These are phyloP conservation scores for Xylariaceae sp. DNA, from an alignment of 2,329 filamentous ascomycete species.

Conservation along the genomic window DNA sequence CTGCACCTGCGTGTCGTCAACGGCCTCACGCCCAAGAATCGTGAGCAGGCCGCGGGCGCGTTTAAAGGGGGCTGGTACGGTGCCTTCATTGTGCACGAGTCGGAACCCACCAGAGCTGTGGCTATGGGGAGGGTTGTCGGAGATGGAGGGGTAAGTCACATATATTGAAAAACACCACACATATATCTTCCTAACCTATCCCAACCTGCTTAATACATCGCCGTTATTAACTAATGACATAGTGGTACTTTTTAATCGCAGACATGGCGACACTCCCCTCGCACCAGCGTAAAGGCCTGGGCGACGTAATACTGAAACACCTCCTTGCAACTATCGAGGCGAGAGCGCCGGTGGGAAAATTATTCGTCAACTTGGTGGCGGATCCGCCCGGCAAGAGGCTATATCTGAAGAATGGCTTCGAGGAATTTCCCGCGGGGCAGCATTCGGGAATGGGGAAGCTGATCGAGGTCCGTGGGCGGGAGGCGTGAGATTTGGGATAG, in stretches of 20 bases:
- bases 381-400: slow-evolving; percentile 39
- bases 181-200: too few species aligned
- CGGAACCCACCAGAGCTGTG: slow-evolving; percentile 25
- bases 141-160: slow-evolving; percentile 38
- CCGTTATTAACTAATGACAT: too few species aligned
- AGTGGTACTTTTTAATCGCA: slow-evolving; percentile 44
- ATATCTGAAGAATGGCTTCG: slow-evolving; percentile 43
- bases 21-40: slow-evolving; percentile 25
- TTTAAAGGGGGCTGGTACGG: slow-evolving; percentile 38
- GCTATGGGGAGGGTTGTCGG: slow-evolving; percentile 48
- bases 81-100: slow-evolving; percentile 33
- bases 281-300: slow-evolving; percentile 44
- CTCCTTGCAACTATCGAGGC: slow-evolving; percentile 37
- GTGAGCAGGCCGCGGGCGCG: slow-evolving; percentile 33
- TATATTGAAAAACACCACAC: too few species aligned
- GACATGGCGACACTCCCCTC: slow-evolving; percentile 46
- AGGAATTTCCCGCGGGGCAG: slow-evolving; percentile 32
- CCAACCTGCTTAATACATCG: too few species aligned
- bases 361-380: slow-evolving; percentile 42
- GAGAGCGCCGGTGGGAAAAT: slow-evolving; percentile 32
- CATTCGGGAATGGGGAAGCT: slow-evolving; percentile 29
- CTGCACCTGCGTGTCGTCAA: slow-evolving; percentile 1
- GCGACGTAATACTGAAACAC: slow-evolving; percentile 38
- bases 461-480: slow-evolving; percentile 5
- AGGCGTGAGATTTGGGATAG: neutral